A percentile compares a stretch with the other conserved stretches of the same genome.
Conservation (phyloP, 257 asterid genomes). For the Przewalskia tangutica region DNA sequence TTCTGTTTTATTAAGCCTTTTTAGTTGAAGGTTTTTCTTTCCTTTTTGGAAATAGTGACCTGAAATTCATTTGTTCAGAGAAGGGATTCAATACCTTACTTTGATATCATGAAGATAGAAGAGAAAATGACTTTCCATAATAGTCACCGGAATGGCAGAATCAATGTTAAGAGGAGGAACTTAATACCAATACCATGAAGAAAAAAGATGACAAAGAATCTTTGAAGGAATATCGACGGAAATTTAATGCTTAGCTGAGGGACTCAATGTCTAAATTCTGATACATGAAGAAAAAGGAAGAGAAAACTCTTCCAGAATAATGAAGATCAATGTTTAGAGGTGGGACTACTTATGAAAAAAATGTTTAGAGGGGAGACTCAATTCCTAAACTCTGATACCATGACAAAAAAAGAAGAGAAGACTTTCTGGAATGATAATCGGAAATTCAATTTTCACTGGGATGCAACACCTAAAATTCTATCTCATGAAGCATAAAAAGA, state of each 20-base stretch:
- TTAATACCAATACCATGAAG: background rate
- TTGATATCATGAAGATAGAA: background rate
- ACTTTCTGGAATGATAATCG: background rate
- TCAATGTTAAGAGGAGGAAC: background rate
- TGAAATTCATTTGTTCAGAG: background rate
- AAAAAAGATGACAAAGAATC: background rate
- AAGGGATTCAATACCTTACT: background rate
- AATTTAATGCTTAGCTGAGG: background rate
- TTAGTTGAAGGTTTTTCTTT: background rate
- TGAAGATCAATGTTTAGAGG: background rate
- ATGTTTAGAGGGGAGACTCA: background rate
- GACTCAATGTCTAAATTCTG: background rate
- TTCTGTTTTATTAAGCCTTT: conserved; percentile 1
- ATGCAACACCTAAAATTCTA: background rate
- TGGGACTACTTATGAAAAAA: too few species aligned
- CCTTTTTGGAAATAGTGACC: background rate
- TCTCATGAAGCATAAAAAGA: background rate
- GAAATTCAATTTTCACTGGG: background rate
- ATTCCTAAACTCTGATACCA: background rate
- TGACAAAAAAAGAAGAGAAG: background rate
- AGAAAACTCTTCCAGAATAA: background rate
- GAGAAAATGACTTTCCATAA: background rate
- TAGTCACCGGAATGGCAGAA: background rate
- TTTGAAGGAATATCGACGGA: background rate
- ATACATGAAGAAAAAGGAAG: background rate